Evolutionary conservation across 108 stramenopile genomes (phyloP).

Genomic region (Schizochytrium sp.): DNA sequence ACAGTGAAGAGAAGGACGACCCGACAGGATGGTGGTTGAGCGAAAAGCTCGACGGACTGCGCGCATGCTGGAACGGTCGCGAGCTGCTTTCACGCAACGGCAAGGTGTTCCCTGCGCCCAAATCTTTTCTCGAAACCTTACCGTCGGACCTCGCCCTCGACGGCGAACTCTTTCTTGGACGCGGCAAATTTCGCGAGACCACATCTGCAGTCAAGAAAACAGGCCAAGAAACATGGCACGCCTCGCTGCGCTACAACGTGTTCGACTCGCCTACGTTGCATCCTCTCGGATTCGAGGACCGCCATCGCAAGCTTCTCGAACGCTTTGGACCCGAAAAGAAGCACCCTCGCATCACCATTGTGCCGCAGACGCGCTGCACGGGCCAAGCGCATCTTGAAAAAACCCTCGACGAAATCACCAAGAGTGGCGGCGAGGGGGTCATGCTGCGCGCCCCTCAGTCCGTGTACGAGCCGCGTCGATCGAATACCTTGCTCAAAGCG

Average conservation of each 20-base stretch:
- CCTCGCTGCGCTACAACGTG: not conserved
- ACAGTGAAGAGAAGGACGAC: not conserved
- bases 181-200: not conserved
- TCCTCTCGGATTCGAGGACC: not conserved
- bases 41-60: not conserved
- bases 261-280: not conserved
- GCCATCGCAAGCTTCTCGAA: not conserved
- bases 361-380: not conserved
- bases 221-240: not conserved
- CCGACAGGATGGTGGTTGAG: not conserved
- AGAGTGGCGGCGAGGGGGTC: not conserved
- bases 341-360: not conserved
- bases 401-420: not conserved
- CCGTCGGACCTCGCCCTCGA: not conserved
- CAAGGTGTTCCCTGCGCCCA: not conserved
- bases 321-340: not conserved
- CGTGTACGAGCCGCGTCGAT: not conserved
- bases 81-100: not conserved
- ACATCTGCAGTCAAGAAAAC: not conserved
- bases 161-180: not conserved
- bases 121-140: not conserved
- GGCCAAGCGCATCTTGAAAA: not conserved
- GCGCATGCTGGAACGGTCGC: not conserved
- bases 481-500: not conserved
- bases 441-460: not conserved